Evolutionary conservation across 2,329 filamentous ascomycete genomes (phyloP).

Genomic region (Trichoderma gracile): DNA sequence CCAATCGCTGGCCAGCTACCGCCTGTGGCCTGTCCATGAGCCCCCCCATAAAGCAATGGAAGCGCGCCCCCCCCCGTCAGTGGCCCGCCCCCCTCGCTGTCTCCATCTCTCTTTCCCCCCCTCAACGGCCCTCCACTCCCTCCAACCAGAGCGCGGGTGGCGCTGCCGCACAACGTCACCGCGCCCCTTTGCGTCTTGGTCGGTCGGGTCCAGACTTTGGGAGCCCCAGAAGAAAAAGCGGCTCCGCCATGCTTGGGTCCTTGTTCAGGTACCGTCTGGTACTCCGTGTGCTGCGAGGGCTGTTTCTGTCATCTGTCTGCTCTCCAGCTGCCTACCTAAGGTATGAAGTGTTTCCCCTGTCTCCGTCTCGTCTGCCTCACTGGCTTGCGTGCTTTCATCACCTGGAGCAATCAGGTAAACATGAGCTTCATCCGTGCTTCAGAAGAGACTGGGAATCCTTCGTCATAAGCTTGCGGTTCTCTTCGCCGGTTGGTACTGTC

Average conservation of each 20-base stretch:
- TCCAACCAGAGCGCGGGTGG: conserved; percentile 26
- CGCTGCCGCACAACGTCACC: conserved; percentile 31
- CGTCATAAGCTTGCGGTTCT: too few species aligned
- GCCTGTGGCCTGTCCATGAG: background rate
- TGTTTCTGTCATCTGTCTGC: background rate
- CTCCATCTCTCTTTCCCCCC: conserved; percentile 1
- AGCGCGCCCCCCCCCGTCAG: background rate
- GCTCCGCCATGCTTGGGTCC: conserved; percentile 19
- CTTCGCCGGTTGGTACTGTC: too few species aligned
- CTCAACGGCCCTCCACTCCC: conserved; percentile 2
- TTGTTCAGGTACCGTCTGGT: conserved; percentile 9
- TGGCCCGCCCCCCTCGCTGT: background rate
- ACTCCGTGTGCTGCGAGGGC: background rate
- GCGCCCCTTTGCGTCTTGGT: conserved; percentile 27
- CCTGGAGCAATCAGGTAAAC: too few species aligned
- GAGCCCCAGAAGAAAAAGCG: conserved; percentile 21
- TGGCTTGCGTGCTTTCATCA: too few species aligned
- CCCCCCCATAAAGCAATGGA: too few species aligned
- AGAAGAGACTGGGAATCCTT: too few species aligned
- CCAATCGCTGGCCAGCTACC: background rate
- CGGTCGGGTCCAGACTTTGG: conserved; percentile 28
- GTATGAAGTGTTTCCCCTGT: too few species aligned
- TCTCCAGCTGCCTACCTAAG: too few species aligned
- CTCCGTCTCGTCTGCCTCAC: too few species aligned
- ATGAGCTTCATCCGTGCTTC: too few species aligned